Conservation (phyloP, 768 basidiomycete genomes). For the Tulasnella calospora region DNA sequence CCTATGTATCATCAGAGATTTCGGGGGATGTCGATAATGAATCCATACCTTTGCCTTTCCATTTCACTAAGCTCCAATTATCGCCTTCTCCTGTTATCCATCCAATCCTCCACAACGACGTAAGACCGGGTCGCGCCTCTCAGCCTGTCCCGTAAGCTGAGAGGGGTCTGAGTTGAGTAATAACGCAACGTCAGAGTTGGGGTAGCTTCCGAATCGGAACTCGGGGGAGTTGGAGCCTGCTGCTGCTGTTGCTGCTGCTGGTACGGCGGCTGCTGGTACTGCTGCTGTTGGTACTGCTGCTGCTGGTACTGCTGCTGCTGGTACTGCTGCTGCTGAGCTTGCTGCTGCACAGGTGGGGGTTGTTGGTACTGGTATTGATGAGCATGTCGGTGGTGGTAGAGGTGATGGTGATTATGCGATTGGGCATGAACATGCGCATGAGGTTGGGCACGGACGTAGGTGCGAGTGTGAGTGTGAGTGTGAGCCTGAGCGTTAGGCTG, state of each 20-base stretch:
- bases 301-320: background rate
- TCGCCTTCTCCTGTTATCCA: background rate
- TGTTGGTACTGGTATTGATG: background rate
- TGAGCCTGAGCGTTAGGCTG: background rate
- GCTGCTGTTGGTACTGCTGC: background rate
- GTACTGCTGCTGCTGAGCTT: slow-evolving; percentile 5
- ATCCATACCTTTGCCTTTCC: background rate
- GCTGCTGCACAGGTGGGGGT: background rate
- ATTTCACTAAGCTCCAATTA: background rate
- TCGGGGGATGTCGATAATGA: background rate
- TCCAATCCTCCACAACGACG: slow-evolving; percentile 14
- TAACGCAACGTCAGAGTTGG: background rate
- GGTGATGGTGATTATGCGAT: background rate
- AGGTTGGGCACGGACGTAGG: background rate
- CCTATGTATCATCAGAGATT: background rate
- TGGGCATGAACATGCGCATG: background rate
- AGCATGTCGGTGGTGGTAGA: background rate
- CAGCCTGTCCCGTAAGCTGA: background rate
- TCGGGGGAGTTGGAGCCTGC: background rate
- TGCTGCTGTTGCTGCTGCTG: background rate
- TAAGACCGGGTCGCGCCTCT: slow-evolving; percentile 1
- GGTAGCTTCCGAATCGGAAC: background rate
- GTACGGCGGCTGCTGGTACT: background rate
- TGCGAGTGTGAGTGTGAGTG: background rate
- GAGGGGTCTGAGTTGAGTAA: background rate